phyloP scores from a whole-genome alignment of 805 yeast species.

The Yarrowia sp. region DNA sequence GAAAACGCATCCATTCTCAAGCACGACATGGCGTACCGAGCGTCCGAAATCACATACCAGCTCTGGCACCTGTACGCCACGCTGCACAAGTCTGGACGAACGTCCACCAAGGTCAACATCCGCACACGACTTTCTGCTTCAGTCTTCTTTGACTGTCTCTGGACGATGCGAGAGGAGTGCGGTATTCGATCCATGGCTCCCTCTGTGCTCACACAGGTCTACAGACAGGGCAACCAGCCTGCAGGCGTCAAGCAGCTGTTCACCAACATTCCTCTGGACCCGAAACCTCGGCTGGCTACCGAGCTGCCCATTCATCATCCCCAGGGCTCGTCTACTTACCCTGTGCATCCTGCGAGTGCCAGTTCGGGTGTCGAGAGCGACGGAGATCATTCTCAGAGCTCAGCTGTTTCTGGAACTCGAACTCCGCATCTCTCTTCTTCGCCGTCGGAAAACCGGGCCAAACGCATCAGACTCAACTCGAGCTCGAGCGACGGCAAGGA shows the following conservation, averaged over 20 bases:
- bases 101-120: constrained; percentile 42
- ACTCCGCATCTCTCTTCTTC: not conserved
- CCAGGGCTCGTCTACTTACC: not conserved
- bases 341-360: not conserved
- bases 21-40: constrained; percentile 89
- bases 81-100: constrained; percentile 43
- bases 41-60: constrained; percentile 90
- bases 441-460: constrained; percentile 15
- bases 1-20: constrained; percentile 80
- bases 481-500: not conserved
- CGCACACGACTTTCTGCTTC: constrained; percentile 88
- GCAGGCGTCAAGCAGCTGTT: constrained; percentile 10
- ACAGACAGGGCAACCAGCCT: constrained; percentile 5
- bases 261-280: constrained; percentile 24
- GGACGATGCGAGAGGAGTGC: constrained; percentile 79
- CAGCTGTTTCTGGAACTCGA: not conserved
- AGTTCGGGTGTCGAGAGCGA: not conserved
- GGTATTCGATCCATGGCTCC: constrained; percentile 59
- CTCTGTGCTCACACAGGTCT: constrained; percentile 34
- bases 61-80: constrained; percentile 85
- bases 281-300: constrained; percentile 11
- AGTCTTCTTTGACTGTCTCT: constrained; percentile 85
- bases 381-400: not conserved
- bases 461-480: constrained; percentile 9
- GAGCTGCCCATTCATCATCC: constrained; percentile 21